Base-by-base conservation (phyloP, 1,139 yeast genomes). In the Lipomyces yarrowii region DNA sequence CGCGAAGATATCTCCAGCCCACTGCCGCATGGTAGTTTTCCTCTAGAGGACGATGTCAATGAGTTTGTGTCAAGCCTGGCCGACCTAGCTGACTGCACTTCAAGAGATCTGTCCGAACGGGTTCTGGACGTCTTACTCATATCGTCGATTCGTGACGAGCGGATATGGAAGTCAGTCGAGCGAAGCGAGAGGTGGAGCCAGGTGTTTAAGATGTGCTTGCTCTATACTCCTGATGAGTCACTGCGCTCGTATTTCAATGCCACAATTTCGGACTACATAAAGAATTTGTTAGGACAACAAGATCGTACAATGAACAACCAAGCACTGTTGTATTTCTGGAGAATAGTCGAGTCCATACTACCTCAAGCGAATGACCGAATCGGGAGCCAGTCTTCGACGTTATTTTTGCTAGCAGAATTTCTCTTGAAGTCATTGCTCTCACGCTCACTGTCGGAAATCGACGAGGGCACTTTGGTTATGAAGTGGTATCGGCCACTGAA, bases 71-170 rank as follows among this genome's bases (percentile, higher is more conserved):
- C 39, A 5, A 42, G 54, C 13, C 56, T 63, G 10, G 56, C 55
- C 10, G 51, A 30, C 11, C n/a, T 63, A 21, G 56, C 61, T n/a
- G 59, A 54, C 35, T 48, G 54, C 13, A 54, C 32, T 6, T 32
- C 63, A 10, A 42, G 26, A 39, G 61, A 53, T 18, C 10, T 57
- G 2, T 57, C 54, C 39, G 59, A 59, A 23, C 53, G 62, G 5
- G 59, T 53, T n/a, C 46, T 64, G 54, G 64, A 64, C 13, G 30
- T 64, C 18, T 54, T 64, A 7, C 51, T 64, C 8, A 48, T 55
- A 13, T 39, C 51, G 21, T 21, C 60, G 11, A 32, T 42, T 33
- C 33, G 64, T 7, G 67, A 64, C 30, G 8, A n/a, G 15, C 42
- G 59, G 15, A 23, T 58, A 5, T 64, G 64, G 67, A 51, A 15